A percentile compares a stretch with the other conserved stretches of the same genome.
Conservation (phyloP, 345 rosid genomes). For the Firmiana major region DNA sequence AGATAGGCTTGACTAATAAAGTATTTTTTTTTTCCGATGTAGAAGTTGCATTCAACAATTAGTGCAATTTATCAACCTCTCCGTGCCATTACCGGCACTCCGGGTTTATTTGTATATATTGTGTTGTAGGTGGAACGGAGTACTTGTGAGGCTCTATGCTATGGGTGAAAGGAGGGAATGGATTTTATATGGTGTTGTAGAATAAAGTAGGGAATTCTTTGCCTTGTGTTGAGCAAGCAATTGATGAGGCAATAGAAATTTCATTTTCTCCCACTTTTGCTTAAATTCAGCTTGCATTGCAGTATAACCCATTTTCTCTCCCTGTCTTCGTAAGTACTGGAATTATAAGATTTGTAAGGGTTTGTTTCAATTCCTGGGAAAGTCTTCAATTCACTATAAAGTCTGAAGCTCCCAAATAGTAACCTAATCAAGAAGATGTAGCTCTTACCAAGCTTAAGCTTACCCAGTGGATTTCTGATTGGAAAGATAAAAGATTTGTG, state of each 20-base stretch:
- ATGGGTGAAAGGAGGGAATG: conserved; percentile 1
- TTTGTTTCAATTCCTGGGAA: neutral
- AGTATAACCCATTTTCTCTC: neutral
- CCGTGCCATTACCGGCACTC: neutral
- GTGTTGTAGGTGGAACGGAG: conserved; percentile 18
- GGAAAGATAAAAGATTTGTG: neutral
- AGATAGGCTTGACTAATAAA: conserved; percentile 26
- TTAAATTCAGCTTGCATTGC: neutral
- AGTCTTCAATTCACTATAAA: neutral
- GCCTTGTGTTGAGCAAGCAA: conserved; percentile 43
- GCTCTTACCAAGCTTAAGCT: neutral
- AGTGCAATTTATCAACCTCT: conserved; percentile 12
- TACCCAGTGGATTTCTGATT: neutral
- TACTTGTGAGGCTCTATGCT: conserved; percentile 2
- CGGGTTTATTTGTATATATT: conserved; percentile 32
- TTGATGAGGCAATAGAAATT: conserved; percentile 39
- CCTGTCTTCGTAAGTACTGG: neutral
- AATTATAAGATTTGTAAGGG: neutral
- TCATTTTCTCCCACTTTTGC: conserved; percentile 9
- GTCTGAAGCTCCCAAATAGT: neutral
- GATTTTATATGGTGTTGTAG: conserved; percentile 19
- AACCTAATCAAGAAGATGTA: neutral
- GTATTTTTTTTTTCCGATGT: neutral
- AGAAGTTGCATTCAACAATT: neutral
- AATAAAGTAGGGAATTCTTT: conserved; percentile 37